phyloP scores from a whole-genome alignment of 257 asterid species.

The Lavandula angustifolia region DNA sequence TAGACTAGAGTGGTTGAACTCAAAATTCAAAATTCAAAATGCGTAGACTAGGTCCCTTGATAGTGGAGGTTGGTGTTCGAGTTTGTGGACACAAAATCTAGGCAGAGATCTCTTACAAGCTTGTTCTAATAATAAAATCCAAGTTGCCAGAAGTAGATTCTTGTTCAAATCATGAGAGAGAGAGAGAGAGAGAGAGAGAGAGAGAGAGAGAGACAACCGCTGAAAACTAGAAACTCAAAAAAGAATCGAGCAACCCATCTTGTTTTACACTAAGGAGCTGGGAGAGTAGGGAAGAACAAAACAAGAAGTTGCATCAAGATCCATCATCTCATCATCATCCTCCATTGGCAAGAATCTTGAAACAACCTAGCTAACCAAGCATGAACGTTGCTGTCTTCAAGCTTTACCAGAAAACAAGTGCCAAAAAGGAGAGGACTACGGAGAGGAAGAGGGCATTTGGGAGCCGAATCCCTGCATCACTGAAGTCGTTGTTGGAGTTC shows the following conservation, averaged over 20 bases:
- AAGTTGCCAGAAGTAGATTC: constrained; percentile 13
- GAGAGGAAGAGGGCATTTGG: constrained; percentile 25
- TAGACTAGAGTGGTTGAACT: too few species aligned
- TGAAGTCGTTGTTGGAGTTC: constrained; percentile 41
- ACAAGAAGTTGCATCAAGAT: constrained; percentile 27
- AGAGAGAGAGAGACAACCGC: constrained; percentile 19
- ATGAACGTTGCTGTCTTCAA: neutral
- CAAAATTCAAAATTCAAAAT: too few species aligned
- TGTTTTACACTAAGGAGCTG: constrained; percentile 21
- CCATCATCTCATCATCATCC: constrained; percentile 26
- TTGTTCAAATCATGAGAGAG: constrained; percentile 11
- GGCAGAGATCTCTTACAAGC: constrained; percentile 21
- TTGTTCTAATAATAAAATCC: neutral
- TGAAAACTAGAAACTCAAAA: constrained; percentile 32
- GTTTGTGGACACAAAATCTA: constrained; percentile 12
- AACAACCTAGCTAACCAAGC: constrained; percentile 22
- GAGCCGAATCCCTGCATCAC: constrained; percentile 37
- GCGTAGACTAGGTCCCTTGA: neutral
- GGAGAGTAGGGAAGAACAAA: constrained; percentile 19
- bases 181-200: neutral
- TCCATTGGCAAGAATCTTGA: constrained; percentile 30
- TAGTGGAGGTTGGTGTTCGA: too few species aligned
- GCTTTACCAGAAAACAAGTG: constrained; percentile 42
- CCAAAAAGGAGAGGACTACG: constrained; percentile 27
- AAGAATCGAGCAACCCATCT: constrained; percentile 35